Base-by-base conservation (phyloP, 768 basidiomycete genomes). In the Mycena albidolilacea region DNA sequence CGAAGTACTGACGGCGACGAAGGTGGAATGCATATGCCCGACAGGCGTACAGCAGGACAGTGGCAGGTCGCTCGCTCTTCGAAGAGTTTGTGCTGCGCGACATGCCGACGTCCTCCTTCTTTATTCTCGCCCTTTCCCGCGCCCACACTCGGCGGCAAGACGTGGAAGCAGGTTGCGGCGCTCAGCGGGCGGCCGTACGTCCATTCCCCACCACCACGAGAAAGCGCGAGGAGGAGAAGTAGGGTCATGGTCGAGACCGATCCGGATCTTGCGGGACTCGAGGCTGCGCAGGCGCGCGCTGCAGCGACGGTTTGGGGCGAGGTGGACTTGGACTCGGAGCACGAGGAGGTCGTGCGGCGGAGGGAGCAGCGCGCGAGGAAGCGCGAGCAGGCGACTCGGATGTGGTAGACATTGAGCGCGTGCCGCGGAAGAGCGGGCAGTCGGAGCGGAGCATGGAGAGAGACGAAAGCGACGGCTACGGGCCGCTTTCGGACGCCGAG, bases 71-170 rank as follows among this genome's bases (percentile, higher is more conserved):
- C 89, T 95, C 60, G 88, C 83, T 98, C 7, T 97, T 96, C 75
- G 97, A 99, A 82, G 98, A 99, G 81, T 94, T 95, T 68, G 96
- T 99, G 5, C 97, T 97, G 0, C 83, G 90, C 50, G 96, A 84
- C 82, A 19, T 87, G 91, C 19, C 86, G 88, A 23, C 90, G 91
- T 11, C 81, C 94, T n/a, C 92, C 92, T 3, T 91, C 91, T 17
- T 82, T 93, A 50, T 94, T 95, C 75, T 86, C 90, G 15, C 81
- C 87, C 12, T 38, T 69, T 21, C 30, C 65, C n/a, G 44, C 70
- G 39, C 59, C 59, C 19, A 41, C 59, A 5, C 50, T 78, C 23
- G 89, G 86, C 75, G 81, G 83, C 37, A 90, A 89, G 79, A 87
- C 88, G 70, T 95, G 93, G 94, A 95, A 95, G 79, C 93, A 89